These are phyloP conservation scores for Kazachstania sp. DNA, from an alignment of 1,139 yeast genomes.

Conservation along the genomic window DNA sequence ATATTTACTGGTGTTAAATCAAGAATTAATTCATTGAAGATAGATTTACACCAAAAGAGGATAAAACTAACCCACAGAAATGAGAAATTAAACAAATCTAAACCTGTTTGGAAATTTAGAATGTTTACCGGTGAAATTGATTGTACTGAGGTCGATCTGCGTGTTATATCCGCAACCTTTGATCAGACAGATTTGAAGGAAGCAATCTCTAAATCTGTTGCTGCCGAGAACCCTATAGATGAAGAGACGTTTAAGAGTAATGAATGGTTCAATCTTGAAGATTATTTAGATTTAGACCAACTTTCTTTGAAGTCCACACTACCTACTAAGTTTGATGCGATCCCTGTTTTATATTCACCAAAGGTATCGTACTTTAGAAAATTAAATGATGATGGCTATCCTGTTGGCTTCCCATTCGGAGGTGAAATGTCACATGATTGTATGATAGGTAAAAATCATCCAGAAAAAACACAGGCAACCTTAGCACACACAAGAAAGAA, in stretches of 20 bases:
- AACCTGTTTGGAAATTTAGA: conserved; percentile 49
- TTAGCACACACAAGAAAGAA: conserved; percentile 37
- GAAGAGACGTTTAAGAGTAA: conserved; percentile 7
- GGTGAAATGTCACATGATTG: conserved; percentile 59
- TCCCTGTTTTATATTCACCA: conserved; percentile 65
- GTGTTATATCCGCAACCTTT: conserved; percentile 59
- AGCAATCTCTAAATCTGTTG: conserved; percentile 26
- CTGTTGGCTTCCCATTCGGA: conserved; percentile 59
- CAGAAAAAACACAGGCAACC: conserved; percentile 45
- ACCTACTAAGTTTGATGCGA: conserved; percentile 47
- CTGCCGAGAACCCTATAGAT: conserved; percentile 1
- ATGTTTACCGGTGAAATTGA: conserved; percentile 73
- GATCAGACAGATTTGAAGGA: conserved; percentile 52
- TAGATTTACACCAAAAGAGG: conserved; percentile 77
- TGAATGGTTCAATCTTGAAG: conserved; percentile 72
- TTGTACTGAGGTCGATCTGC: conserved; percentile 60
- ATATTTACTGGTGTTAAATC: conserved; percentile 75
- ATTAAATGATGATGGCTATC: conserved; percentile 42
- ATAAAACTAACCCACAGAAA: conserved; percentile 51
- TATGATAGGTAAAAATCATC: conserved; percentile 47
- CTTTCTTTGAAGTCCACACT: conserved; percentile 40
- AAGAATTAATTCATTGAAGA: conserved; percentile 47
- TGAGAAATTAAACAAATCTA: conserved; percentile 46
- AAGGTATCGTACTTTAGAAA: conserved; percentile 70
- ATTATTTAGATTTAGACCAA: conserved; percentile 62